phyloP scores from a whole-genome alignment of 768 basidiomycete genomes.

The Psilocybe cubensis region DNA sequence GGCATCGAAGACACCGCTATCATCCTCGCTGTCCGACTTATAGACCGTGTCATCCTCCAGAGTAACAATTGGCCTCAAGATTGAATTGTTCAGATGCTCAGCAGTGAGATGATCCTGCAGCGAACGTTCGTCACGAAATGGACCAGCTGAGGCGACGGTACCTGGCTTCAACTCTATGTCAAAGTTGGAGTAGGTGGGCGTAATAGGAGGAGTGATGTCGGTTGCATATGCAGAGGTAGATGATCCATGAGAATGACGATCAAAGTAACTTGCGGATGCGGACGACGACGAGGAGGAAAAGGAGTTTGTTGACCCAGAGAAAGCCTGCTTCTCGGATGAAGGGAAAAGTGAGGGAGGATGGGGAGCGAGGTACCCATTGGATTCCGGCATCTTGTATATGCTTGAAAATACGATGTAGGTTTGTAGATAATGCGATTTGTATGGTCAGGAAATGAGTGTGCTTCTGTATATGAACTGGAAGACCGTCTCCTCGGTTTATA shows the following conservation, averaged over 20 bases:
- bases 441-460: background rate
- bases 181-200: slow-evolving; percentile 16
- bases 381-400: background rate
- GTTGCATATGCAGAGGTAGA: slow-evolving; percentile 24
- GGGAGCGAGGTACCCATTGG: slow-evolving; percentile 5
- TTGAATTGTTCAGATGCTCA: background rate
- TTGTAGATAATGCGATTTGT: background rate
- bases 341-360: slow-evolving; percentile 17
- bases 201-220: slow-evolving; percentile 24
- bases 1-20: slow-evolving; percentile 4
- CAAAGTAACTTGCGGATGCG: slow-evolving; percentile 15
- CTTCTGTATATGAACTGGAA: background rate
- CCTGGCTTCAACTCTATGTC: background rate
- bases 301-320: slow-evolving; percentile 18
- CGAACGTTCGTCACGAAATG: background rate
- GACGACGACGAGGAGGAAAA: slow-evolving; percentile 18
- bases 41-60: slow-evolving; percentile 9
- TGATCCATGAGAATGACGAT: slow-evolving; percentile 14
- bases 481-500: background rate
- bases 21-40: slow-evolving; percentile 9
- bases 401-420: no score
- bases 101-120: background rate
- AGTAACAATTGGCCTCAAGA: background rate
- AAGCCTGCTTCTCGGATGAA: slow-evolving; percentile 21
- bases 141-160: background rate